phyloP scores from a whole-genome alignment of 352 stramenopile genomes.

The Heterotrichella gracilis region DNA sequence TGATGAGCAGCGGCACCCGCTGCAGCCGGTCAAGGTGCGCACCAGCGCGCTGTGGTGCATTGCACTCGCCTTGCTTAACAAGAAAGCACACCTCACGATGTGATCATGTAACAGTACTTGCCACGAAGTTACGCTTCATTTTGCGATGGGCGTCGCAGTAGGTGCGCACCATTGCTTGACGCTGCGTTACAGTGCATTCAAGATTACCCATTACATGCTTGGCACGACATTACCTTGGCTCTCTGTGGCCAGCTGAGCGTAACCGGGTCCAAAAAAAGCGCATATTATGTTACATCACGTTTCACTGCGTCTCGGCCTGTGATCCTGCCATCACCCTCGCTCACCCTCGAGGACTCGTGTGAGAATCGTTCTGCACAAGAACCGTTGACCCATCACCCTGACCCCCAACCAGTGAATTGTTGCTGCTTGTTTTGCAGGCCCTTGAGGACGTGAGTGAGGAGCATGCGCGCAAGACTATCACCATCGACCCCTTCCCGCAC shows the following conservation, averaged over 20 bases:
- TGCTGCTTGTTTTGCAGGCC: slow-evolving; percentile 55
- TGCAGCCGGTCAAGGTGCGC: background rate
- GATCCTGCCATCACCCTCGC: background rate
- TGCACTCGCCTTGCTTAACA: background rate
- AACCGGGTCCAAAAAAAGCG: too few relatives aligned
- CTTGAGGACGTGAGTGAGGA: slow-evolving; percentile 96
- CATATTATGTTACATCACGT: too few relatives aligned
- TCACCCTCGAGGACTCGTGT: background rate
- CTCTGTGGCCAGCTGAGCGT: too few relatives aligned
- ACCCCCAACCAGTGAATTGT: slow-evolving; percentile 23
- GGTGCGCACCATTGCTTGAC: too few relatives aligned
- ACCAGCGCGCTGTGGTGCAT: background rate
- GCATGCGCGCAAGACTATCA: slow-evolving; percentile 93
- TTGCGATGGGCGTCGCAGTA: too few relatives aligned
- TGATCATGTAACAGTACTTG: too few relatives aligned
- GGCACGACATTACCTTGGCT: too few relatives aligned
- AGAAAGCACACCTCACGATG: too few relatives aligned
- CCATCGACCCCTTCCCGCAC: slow-evolving; percentile 83
- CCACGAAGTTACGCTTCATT: too few relatives aligned
- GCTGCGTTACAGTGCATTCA: too few relatives aligned
- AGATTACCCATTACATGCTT: too few relatives aligned
- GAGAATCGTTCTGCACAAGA: background rate
- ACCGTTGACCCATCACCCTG: background rate
- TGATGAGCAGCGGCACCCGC: slow-evolving; percentile 30
- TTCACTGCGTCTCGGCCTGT: too few relatives aligned